phyloP scores from a whole-genome alignment of 306 rosid species.

The Acmispon strigosus region DNA sequence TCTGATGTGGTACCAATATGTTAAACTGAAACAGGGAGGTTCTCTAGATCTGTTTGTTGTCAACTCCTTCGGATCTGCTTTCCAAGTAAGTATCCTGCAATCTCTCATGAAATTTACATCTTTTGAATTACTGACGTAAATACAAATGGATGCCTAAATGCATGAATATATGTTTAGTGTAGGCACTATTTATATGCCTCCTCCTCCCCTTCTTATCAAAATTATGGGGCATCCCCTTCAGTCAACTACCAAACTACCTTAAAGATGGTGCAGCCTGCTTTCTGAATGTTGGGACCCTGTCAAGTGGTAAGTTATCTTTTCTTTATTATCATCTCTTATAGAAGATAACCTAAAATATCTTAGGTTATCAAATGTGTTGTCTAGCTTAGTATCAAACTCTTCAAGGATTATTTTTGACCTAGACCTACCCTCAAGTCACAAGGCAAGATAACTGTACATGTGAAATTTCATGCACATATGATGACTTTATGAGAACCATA shows the following conservation, averaged over 20 bases:
- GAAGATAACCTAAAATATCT: not conserved
- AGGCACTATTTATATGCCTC: slow-evolving; percentile 75
- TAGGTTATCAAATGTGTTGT: not conserved
- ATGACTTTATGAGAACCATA: not conserved
- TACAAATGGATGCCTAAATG: slow-evolving; percentile 8
- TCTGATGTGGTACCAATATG: not conserved
- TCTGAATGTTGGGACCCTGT: slow-evolving; percentile 54
- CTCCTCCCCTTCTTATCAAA: slow-evolving; percentile 83
- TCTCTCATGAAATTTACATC: not conserved
- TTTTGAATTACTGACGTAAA: not conserved
- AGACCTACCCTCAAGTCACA: not conserved
- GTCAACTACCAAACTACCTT: slow-evolving; percentile 69
- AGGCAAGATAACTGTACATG: not conserved
- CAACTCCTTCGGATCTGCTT: slow-evolving; percentile 90
- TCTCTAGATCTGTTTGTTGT: slow-evolving; percentile 82
- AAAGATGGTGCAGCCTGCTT: slow-evolving; percentile 92
- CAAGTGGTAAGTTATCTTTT: slow-evolving; percentile 48
- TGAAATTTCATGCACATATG: not conserved
- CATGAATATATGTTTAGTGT: slow-evolving; percentile 28
- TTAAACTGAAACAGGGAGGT: slow-evolving; percentile 58
- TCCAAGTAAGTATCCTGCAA: slow-evolving; percentile 54
- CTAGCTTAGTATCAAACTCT: slow-evolving; percentile 5
- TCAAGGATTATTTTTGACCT: not conserved
- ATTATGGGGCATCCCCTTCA: slow-evolving; percentile 82
- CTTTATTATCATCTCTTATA: not conserved